A percentile compares a stretch with the other conserved stretches of the same genome.
Conservation (phyloP, 2,329 filamentous ascomycete species). For the Colletotrichum aenigma region DNA sequence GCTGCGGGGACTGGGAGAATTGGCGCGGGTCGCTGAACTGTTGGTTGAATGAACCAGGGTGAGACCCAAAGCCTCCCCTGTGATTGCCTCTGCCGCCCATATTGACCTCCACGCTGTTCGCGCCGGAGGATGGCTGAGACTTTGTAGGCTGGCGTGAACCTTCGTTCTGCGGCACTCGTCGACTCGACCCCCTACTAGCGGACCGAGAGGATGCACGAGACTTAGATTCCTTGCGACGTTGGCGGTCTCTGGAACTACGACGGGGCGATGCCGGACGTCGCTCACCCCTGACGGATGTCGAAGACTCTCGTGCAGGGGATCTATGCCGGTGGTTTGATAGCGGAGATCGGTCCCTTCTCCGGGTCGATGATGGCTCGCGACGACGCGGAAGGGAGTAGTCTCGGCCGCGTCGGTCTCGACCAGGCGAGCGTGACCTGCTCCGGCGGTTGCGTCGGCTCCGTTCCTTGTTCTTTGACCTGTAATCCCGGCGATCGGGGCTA, state of each 20-base stretch:
- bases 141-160: slow-evolving; percentile 5
- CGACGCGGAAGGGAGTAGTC: slow-evolving; percentile 3
- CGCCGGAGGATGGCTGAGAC: slow-evolving; percentile 30
- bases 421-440: slow-evolving; percentile 20
- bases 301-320: not conserved
- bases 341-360: slow-evolving; percentile 13
- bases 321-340: not conserved
- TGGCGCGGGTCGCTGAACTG: slow-evolving; percentile 41
- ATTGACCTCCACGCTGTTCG: slow-evolving; percentile 38
- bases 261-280: slow-evolving; percentile 9
- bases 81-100: slow-evolving; percentile 37
- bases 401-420: slow-evolving; percentile 1
- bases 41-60: slow-evolving; percentile 37
- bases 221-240: not conserved
- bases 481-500: slow-evolving; percentile 2
- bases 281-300: not conserved
- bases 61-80: slow-evolving; percentile 30
- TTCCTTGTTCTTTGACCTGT: slow-evolving; percentile 5
- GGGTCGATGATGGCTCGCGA: slow-evolving; percentile 5
- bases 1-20: slow-evolving; percentile 64
- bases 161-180: slow-evolving; percentile 5
- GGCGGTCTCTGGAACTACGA: slow-evolving; percentile 8
- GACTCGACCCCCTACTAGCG: slow-evolving; percentile 17
- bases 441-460: slow-evolving; percentile 7
- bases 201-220: slow-evolving; percentile 17